Evolutionary conservation across 176 grass and related monocot genomes (phyloP), one percentile per base, ranked within the genome.

Genomic region (Metroxylon sagu): DNA sequence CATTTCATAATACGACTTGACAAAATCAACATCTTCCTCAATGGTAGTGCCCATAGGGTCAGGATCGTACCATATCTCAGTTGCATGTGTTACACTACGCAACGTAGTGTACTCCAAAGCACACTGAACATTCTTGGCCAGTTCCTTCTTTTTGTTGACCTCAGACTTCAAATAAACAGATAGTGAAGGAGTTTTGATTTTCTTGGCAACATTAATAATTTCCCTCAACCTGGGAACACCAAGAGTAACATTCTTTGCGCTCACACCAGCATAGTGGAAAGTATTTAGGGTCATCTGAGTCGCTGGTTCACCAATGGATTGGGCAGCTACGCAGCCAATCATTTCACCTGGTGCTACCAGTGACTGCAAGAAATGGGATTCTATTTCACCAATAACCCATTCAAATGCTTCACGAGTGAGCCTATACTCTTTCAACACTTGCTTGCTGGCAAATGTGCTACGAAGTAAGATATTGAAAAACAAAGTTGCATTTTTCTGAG

Each of bases 261-360:
- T 98, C 30, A 98, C 93, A 98, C 93, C 87, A 85, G 87, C 93
- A 92, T 92, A 98, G 59, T 98, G 93, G 70, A 98, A 98, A 52
- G 84, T 98, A 77, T 98, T 92, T 35, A 85, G 63, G 7, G 93
- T 92, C 93, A 98, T 98, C 73, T 98, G 93, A 59, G 87, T 92
- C 17, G 87, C 87, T 72, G 87, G 87, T 76, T 98, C 93, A 39
- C 93, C 93, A 78, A 98, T 92, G 19, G 87, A 98, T 55, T 98
- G 93, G 26, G 93, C 93, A 74, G 93, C 93, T 26, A 98, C 87
- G 83, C 93, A 98, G 50, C 93, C 93, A 72, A 98, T 92, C 93
- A 92, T 98, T 77, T 98, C 93, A 71, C 93, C 87, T 51, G 93
- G 87, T 25, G 93, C 87, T 29, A 98, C 84, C 69, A 88, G 66